Base-by-base conservation (phyloP, 2,329 filamentous ascomycete species). In the Exophiala calicioides region DNA sequence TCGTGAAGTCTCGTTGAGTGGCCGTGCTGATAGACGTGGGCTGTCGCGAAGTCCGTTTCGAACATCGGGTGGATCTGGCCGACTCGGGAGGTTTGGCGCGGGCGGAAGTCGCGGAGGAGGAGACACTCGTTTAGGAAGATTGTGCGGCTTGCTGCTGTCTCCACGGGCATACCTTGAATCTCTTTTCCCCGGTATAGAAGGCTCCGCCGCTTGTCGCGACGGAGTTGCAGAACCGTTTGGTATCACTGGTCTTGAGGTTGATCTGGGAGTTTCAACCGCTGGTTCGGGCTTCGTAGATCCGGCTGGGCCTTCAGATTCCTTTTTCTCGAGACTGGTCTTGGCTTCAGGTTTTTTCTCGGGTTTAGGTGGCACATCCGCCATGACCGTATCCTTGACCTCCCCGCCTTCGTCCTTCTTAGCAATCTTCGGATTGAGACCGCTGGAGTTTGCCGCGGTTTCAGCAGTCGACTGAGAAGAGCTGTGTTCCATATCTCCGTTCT, bases 381-480 rank as follows among this genome's bases (percentile, higher is more conserved):
- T 70, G 47, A 68, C 71, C 5, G 69, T 67, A 53, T 73, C 72
- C 54, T 73, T 70, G 37, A 71, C 69, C 47, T 74, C 69, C 8
- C 69, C 70, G 56, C 72, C 70, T 45, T 71, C 69, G 10, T 71
- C 68, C 24, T 36, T 35, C 21, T 48, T 73, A 68, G 5, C 52
- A 44, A 44, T 61, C 66, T n/a, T n/a, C 6, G 20, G 18, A 21
- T 33, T 15, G n/a, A 39, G 36, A 9, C 60, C 57, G 26, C 56
- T 18, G 9, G 43, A 31, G 39, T 66, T 57, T 5, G 57, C 33
- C 29, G 55, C 32, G 18, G 50, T 44, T 43, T 60, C 60, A 47
- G 29, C 32, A 19, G 43, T 49, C 15, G 39, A 3, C 30, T 46
- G 47, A 15, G 44, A 19, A 6, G 24, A 27, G 15, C 29, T 35